These are phyloP conservation scores for Blastobotrys persicus DNA, from an alignment of 1,139 yeast genomes.

Conservation along the genomic window DNA sequence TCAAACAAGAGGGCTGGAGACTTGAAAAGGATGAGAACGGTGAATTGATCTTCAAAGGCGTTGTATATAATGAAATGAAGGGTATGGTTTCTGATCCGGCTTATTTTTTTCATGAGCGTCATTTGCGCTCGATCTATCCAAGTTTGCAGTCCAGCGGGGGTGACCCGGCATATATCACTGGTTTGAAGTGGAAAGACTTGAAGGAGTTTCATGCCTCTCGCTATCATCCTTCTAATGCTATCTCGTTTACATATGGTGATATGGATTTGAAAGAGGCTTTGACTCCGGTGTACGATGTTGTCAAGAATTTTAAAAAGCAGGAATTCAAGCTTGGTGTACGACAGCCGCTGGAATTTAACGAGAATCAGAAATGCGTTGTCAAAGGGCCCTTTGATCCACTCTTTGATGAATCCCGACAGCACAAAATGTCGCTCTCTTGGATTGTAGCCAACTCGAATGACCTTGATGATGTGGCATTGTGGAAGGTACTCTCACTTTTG, in stretches of 20 bases:
- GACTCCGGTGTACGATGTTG: constrained; percentile 52
- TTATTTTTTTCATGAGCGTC: constrained; percentile 79
- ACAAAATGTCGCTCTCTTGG: constrained; percentile 86
- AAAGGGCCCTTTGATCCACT: constrained; percentile 84
- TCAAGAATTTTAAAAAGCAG: constrained; percentile 46
- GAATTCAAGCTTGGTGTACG: constrained; percentile 27
- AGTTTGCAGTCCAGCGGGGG: constrained; percentile 91
- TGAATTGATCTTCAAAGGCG: constrained; percentile 82
- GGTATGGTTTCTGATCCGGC: constrained; percentile 93
- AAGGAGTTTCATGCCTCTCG: constrained; percentile 67
- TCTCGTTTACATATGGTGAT: constrained; percentile 84
- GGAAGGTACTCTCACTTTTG: constrained; percentile 69
- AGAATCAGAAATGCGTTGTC: constrained; percentile 40
- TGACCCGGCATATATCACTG: constrained; percentile 79
- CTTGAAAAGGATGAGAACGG: constrained; percentile 70
- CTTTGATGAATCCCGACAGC: constrained; percentile 68
- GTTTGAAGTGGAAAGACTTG: constrained; percentile 69
- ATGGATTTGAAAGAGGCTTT: constrained; percentile 65
- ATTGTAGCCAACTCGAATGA: constrained; percentile 71
- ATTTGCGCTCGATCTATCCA: constrained; percentile 82
- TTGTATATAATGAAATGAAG: constrained; percentile 97
- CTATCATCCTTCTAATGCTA: constrained; percentile 90
- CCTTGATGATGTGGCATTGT: constrained; percentile 64
- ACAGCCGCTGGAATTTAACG: constrained; percentile 47
- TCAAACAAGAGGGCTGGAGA: constrained; percentile 98